These are phyloP conservation scores for Scleroderma citrinum DNA, from an alignment of 768 basidiomycete species.

Conservation along the genomic window DNA sequence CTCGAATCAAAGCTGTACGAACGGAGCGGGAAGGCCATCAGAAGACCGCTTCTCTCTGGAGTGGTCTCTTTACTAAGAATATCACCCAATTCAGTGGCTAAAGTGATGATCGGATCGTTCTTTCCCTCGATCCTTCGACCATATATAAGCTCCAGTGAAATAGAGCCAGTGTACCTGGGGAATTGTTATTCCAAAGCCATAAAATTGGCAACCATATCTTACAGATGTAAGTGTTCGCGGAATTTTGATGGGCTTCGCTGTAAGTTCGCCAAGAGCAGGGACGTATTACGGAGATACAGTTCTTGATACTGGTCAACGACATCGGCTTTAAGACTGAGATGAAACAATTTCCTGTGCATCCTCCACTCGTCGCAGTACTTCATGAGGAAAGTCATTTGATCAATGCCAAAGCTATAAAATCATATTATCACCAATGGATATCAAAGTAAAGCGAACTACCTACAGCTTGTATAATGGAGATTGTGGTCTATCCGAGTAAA, in stretches of 20 bases:
- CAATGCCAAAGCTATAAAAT: conserved; percentile 11
- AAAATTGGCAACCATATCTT: background rate
- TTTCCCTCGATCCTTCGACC: background rate
- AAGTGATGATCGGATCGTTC: background rate
- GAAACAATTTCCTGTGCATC: conserved; percentile 15
- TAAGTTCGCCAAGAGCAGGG: background rate
- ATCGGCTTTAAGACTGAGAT: conserved; percentile 9
- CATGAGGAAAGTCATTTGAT: conserved; percentile 11
- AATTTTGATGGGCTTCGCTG: background rate
- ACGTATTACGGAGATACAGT: conserved; percentile 2
- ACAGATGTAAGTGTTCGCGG: background rate
- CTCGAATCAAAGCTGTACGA: background rate
- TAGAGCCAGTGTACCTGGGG: background rate
- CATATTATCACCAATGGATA: background rate
- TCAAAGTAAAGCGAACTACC: background rate
- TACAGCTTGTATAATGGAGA: conserved; percentile 7
- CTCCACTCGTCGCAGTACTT: conserved; percentile 18
- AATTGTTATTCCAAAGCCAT: background rate
- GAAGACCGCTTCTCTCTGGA: background rate
- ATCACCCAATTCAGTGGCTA: background rate
- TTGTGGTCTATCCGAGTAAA: conserved; percentile 12
- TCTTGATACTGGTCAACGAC: conserved; percentile 5
- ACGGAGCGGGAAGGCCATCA: background rate
- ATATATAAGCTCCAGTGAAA: background rate
- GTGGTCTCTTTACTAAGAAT: background rate